Conservation (phyloP, 805 yeast species). For the Wickerhamomyces subpelliculosus region DNA sequence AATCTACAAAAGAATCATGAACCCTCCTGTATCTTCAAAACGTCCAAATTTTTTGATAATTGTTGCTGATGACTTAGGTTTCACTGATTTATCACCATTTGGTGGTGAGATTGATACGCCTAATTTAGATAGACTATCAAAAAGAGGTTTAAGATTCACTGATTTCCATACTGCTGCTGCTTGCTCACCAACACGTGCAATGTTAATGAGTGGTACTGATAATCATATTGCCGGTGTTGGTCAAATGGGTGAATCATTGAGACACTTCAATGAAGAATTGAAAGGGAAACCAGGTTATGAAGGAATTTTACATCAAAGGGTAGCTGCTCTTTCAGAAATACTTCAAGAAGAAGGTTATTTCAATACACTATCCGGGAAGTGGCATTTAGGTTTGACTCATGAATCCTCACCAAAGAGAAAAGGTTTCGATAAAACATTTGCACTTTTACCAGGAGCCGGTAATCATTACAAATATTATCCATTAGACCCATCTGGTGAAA, state of each 20-base stretch:
- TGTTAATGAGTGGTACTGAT: conserved; percentile 55
- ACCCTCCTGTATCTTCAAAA: no score
- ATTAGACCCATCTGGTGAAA: conserved; percentile 3
- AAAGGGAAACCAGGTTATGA: conserved; percentile 47
- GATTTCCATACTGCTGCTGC: conserved; percentile 61
- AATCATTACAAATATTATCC: conserved; percentile 39
- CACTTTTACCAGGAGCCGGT: conserved; percentile 51
- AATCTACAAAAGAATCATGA: no score
- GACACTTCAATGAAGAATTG: conserved; percentile 29
- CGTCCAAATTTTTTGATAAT: no score
- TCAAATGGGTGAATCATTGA: conserved; percentile 45
- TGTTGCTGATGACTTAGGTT: no score
- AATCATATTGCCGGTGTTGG: conserved; percentile 57
- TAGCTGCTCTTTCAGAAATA: conserved; percentile 48
- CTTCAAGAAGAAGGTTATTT: conserved; percentile 37
- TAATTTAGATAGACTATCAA: no score
- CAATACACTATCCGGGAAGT: conserved; percentile 49
- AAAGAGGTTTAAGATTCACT: conserved; percentile 47
- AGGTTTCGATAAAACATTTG: conserved; percentile 45
- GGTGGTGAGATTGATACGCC: no score
- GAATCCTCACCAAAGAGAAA: conserved; percentile 43
- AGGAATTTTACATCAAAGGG: conserved; percentile 43
- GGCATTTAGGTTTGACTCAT: conserved; percentile 48
- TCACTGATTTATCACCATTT: no score
- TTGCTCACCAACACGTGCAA: conserved; percentile 58